Conservation (phyloP, 1,284 basidiomycete genomes). For the Farysia itapuensis region DNA sequence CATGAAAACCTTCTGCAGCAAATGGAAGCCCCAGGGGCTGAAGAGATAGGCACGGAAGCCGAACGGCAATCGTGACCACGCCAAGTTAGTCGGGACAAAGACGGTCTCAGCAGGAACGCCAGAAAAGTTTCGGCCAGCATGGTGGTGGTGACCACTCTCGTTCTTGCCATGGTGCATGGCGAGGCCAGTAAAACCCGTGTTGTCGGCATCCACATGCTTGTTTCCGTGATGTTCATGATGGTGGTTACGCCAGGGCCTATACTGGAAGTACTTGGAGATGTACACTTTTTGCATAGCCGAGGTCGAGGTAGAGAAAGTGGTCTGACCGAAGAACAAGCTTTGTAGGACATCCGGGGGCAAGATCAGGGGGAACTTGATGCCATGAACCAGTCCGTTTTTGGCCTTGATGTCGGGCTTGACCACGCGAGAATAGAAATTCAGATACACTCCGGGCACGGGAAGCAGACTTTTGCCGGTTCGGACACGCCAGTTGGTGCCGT, state of each 20-base stretch:
- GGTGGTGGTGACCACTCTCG: constrained; percentile 3
- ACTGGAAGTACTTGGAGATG: constrained; percentile 18
- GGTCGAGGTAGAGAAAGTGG: constrained; percentile 66
- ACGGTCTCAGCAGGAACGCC: constrained; percentile 67
- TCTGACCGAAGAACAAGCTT: constrained; percentile 65
- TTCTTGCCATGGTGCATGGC: background rate
- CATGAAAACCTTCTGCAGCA: constrained; percentile 68
- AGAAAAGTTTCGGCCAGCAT: constrained; percentile 31
- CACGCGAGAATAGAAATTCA: constrained; percentile 69
- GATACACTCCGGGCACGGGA: constrained; percentile 60
- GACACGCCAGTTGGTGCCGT: constrained; percentile 66
- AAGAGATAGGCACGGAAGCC: constrained; percentile 70
- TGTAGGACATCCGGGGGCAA: constrained; percentile 70
- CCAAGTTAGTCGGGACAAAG: constrained; percentile 70
- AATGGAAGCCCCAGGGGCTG: constrained; percentile 68
- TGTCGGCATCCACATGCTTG: constrained; percentile 15
- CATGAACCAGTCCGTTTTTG: constrained; percentile 71
- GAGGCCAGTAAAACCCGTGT: background rate
- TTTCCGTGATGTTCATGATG: constrained; percentile 63
- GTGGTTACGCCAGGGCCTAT: constrained; percentile 64
- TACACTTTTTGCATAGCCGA: constrained; percentile 38
- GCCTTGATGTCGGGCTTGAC: constrained; percentile 61
- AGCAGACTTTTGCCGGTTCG: constrained; percentile 64
- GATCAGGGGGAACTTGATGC: constrained; percentile 67
- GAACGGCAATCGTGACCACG: constrained; percentile 67